A percentile compares a stretch with the other conserved stretches of the same genome.
These are phyloP conservation scores for Lactarius akahatsu DNA, from an alignment of 768 basidiomycete genomes.

Conservation along the genomic window DNA sequence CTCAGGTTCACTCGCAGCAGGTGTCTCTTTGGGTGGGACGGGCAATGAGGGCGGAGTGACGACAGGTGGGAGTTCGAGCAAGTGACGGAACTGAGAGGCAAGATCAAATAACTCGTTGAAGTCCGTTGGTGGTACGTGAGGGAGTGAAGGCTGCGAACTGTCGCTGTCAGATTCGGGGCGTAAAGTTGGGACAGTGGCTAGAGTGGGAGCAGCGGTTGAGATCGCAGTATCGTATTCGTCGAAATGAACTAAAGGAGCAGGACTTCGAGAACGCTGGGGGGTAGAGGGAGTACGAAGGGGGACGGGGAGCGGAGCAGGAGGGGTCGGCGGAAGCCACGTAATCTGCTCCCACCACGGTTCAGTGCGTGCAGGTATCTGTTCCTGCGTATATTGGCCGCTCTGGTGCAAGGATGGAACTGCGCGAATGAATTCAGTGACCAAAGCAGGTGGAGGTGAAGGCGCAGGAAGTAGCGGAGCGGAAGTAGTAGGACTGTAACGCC, in stretches of 20 bases:
- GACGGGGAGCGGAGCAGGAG: slow-evolving; percentile 20
- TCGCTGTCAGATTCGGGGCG: slow-evolving; percentile 7
- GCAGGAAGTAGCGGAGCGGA: slow-evolving; percentile 22
- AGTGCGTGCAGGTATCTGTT: slow-evolving; percentile 7
- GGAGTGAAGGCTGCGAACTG: slow-evolving; percentile 18
- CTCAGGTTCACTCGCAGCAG: slow-evolving; percentile 1
- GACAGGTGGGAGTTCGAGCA: slow-evolving; percentile 27
- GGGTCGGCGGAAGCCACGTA: slow-evolving; percentile 23
- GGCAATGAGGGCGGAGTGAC: slow-evolving; percentile 15
- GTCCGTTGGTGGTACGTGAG: slow-evolving; percentile 28
- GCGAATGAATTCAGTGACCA: slow-evolving; percentile 17
- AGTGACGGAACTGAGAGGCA: slow-evolving; percentile 29
- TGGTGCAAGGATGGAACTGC: slow-evolving; percentile 18
- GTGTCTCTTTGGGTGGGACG: background rate
- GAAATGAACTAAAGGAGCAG: slow-evolving; percentile 13
- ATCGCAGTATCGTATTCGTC: slow-evolving; percentile 6
- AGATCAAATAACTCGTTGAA: slow-evolving; percentile 30
- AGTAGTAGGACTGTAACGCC: background rate
- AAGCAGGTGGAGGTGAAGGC: slow-evolving; percentile 23
- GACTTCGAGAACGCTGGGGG: slow-evolving; percentile 13
- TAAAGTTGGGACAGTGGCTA: background rate
- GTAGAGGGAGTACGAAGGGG: slow-evolving; percentile 22
- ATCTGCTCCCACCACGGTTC: slow-evolving; percentile 23
- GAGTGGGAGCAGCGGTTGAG: background rate
- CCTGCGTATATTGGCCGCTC: slow-evolving; percentile 2